These are phyloP conservation scores for Beauveria asiatica DNA, from an alignment of 2,329 filamentous ascomycete genomes.

Conservation along the genomic window DNA sequence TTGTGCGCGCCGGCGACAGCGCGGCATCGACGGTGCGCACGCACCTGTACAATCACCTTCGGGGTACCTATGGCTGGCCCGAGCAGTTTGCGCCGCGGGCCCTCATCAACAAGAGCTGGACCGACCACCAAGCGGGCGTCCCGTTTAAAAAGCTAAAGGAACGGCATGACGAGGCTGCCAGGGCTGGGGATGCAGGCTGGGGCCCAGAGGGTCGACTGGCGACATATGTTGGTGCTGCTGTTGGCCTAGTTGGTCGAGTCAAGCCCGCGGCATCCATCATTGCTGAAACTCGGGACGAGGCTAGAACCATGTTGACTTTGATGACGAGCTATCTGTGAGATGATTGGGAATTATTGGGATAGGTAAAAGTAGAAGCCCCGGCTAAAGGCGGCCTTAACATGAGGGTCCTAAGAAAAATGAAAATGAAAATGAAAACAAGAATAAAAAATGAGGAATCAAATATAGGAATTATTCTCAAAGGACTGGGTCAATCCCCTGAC, in stretches of 20 bases:
- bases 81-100: constrained; percentile 30
- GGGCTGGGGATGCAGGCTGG: constrained; percentile 36
- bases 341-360: neutral
- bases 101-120: constrained; percentile 30
- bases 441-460: too few species aligned
- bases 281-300: neutral
- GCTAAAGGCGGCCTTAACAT: too few species aligned
- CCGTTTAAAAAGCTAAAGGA: constrained; percentile 36
- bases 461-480: too few species aligned
- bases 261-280: constrained; percentile 32
- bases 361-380: too few species aligned
- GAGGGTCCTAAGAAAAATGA: too few species aligned
- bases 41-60: constrained; percentile 35
- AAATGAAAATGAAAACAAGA: too few species aligned
- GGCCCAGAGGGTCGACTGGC: constrained; percentile 38
- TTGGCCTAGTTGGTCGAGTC: constrained; percentile 36
- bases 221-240: constrained; percentile 39
- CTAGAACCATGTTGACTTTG: neutral
- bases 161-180: constrained; percentile 31
- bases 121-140: constrained; percentile 26
- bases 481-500: neutral
- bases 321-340: neutral
- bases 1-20: constrained; percentile 32
- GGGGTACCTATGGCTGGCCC: constrained; percentile 36
- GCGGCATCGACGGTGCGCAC: constrained; percentile 32